Conservation (phyloP, 495 filamentous ascomycete species). For the Opeltia flavorubescens region DNA sequence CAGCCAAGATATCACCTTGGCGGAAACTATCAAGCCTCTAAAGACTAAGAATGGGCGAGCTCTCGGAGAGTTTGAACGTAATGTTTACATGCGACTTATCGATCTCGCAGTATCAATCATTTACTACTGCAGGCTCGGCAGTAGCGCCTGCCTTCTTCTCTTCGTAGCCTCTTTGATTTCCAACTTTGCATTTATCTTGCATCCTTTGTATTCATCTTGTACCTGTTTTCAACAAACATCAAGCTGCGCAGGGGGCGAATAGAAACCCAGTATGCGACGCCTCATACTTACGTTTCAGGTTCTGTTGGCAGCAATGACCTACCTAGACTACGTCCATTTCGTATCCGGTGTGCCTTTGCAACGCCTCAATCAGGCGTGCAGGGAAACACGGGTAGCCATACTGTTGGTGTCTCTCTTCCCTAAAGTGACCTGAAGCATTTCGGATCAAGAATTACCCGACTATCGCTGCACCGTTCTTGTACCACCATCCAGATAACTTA, state of each 20-base stretch:
- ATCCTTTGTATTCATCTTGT: background rate
- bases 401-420: slow-evolving; percentile 13
- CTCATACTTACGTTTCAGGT: background rate
- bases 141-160: background rate
- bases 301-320: background rate
- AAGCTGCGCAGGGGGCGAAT: too few species aligned
- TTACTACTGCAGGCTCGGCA: background rate
- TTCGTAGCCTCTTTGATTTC: background rate
- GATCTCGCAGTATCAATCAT: too few species aligned
- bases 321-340: background rate
- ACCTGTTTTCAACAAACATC: background rate
- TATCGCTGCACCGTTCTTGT: background rate
- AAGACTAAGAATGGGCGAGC: too few species aligned
- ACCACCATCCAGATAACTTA: too few species aligned
- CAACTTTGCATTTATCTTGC: too few species aligned
- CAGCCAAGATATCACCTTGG: too few species aligned
- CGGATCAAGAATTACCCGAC: too few species aligned
- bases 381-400: slow-evolving; percentile 28
- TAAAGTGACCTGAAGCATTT: too few species aligned
- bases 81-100: too few species aligned
- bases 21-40: too few species aligned
- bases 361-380: slow-evolving; percentile 18
- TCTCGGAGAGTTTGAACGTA: too few species aligned
- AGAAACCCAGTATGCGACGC: background rate
- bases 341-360: slow-evolving; percentile 7